Conservation (phyloP, 148 eudicot genomes). For the Fallopia convolvulus region DNA sequence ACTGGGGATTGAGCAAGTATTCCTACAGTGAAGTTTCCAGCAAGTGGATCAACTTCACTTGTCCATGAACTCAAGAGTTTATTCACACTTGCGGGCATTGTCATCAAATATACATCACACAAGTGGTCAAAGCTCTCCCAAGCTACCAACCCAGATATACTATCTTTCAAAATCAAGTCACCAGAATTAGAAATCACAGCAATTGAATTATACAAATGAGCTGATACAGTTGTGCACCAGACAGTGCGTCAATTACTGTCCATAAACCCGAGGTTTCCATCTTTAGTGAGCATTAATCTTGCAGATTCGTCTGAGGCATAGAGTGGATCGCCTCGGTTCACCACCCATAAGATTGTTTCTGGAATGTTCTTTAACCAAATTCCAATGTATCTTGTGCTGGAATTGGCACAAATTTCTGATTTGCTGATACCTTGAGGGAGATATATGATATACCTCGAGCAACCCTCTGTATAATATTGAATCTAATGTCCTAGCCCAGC, state of each 20-base stretch:
- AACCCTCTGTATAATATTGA: too few relatives aligned
- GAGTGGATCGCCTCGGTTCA: slow-evolving; percentile 33
- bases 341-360: slow-evolving; percentile 34
- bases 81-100: background rate
- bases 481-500: too few relatives aligned
- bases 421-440: background rate
- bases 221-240: slow-evolving; percentile 30
- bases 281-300: slow-evolving; percentile 12
- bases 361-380: slow-evolving; percentile 24
- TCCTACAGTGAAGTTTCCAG: slow-evolving; percentile 26
- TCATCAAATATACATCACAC: too few relatives aligned
- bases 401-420: slow-evolving; percentile 14
- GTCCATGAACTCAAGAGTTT: slow-evolving; percentile 28
- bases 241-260: slow-evolving; percentile 18
- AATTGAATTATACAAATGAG: background rate
- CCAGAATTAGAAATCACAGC: slow-evolving; percentile 32
- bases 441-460: background rate
- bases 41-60: slow-evolving; percentile 32
- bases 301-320: slow-evolving; percentile 22
- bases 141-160: background rate
- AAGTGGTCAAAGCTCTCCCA: slow-evolving; percentile 38
- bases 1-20: slow-evolving; percentile 15
- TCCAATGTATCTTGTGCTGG: slow-evolving; percentile 29
- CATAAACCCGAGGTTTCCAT: slow-evolving; percentile 31
- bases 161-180: slow-evolving; percentile 21